These are phyloP conservation scores for Massariosphaeria phaeospora DNA, from an alignment of 495 filamentous ascomycete species.

Conservation along the genomic window DNA sequence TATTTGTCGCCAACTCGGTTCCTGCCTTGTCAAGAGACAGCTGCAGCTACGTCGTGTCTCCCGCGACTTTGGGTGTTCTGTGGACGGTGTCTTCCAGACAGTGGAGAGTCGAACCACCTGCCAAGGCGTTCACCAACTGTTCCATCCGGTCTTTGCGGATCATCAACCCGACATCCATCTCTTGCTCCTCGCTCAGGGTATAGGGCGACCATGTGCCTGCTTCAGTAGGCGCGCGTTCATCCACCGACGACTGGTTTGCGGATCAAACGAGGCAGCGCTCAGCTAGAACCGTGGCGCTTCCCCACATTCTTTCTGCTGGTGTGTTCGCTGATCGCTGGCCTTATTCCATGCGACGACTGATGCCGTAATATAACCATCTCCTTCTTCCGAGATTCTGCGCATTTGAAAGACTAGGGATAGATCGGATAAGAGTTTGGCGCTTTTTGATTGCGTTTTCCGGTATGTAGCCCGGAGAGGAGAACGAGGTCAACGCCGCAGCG, in stretches of 20 bases:
- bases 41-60: slow-evolving; percentile 10
- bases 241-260: slow-evolving; percentile 20
- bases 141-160: slow-evolving; percentile 18
- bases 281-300: slow-evolving; percentile 31
- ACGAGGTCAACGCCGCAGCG: no score
- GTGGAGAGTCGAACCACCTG: slow-evolving; percentile 28
- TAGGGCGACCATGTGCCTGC: slow-evolving; percentile 33
- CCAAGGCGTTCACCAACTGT: slow-evolving; percentile 10
- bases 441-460: slow-evolving; percentile 28
- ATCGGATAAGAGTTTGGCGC: slow-evolving; percentile 34
- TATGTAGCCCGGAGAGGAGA: slow-evolving; percentile 8
- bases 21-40: slow-evolving; percentile 4
- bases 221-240: slow-evolving; percentile 21
- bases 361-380: slow-evolving; percentile 30
- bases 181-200: slow-evolving; percentile 24
- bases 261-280: slow-evolving; percentile 20
- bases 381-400: slow-evolving; percentile 33
- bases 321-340: slow-evolving; percentile 5
- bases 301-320: slow-evolving; percentile 32
- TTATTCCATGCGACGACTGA: slow-evolving; percentile 26
- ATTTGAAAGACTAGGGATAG: slow-evolving; percentile 37
- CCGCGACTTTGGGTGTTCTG: slow-evolving; percentile 23
- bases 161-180: slow-evolving; percentile 6
- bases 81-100: slow-evolving; percentile 6
- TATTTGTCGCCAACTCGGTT: background rate